Evolutionary conservation across 2,329 filamentous ascomycete genomes (phyloP).

Genomic region (Diaporthe velutina): DNA sequence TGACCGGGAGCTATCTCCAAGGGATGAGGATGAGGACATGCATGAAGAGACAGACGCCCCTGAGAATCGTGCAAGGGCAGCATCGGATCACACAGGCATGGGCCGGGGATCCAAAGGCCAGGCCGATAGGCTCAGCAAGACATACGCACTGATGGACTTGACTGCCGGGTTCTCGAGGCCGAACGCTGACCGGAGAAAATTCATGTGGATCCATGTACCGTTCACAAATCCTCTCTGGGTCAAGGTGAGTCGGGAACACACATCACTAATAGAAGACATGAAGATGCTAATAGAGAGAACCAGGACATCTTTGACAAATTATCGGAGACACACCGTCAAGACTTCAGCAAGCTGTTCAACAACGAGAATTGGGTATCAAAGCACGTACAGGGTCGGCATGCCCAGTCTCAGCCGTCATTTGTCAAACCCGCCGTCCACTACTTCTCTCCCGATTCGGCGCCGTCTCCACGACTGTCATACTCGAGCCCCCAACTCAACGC

Average conservation of each 20-base stretch:
- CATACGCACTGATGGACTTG: slow-evolving; percentile 47
- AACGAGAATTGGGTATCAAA: slow-evolving; percentile 58
- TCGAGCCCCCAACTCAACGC: slow-evolving; percentile 32
- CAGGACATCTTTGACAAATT: slow-evolving; percentile 55
- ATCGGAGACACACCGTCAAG: slow-evolving; percentile 56
- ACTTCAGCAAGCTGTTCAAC: slow-evolving; percentile 53
- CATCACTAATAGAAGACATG: slow-evolving; percentile 38
- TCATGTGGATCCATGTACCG: slow-evolving; percentile 70
- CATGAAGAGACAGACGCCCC: neutral
- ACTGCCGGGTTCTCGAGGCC: slow-evolving; percentile 57
- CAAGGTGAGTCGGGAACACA: slow-evolving; percentile 54
- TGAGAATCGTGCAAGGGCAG: neutral
- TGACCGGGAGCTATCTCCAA: slow-evolving; percentile 44
- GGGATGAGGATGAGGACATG: neutral
- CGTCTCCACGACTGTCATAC: slow-evolving; percentile 43
- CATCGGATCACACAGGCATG: slow-evolving; percentile 16
- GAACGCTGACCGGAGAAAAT: slow-evolving; percentile 57
- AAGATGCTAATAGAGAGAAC: slow-evolving; percentile 39
- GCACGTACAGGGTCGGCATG: slow-evolving; percentile 55
- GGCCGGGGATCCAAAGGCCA: slow-evolving; percentile 10
- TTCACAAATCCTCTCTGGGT: slow-evolving; percentile 72
- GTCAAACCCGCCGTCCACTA: slow-evolving; percentile 54
- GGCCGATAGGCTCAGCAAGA: slow-evolving; percentile 36
- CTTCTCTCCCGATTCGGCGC: slow-evolving; percentile 49
- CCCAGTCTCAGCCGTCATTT: slow-evolving; percentile 54